phyloP scores from a whole-genome alignment of 2,329 filamentous ascomycete genomes.

The Talaromyces rugulosus region DNA sequence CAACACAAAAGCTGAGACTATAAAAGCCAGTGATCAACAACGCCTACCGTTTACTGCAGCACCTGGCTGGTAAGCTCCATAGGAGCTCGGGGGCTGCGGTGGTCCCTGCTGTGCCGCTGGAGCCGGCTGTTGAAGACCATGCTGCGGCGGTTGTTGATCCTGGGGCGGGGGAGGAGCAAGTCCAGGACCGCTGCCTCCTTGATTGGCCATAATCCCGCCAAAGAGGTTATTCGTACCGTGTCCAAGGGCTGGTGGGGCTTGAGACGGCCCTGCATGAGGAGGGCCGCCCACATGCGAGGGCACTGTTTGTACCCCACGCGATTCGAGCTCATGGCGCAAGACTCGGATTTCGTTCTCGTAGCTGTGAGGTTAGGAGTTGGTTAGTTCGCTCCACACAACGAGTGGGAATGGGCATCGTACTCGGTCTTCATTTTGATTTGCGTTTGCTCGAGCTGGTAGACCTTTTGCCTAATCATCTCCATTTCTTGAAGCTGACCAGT shows the following conservation, averaged over 20 bases:
- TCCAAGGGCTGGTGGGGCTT: slow-evolving; percentile 80
- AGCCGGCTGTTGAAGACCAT: slow-evolving; percentile 57
- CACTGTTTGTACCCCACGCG: slow-evolving; percentile 59
- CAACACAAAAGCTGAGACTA: slow-evolving; percentile 6
- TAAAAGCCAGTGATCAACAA: slow-evolving; percentile 18
- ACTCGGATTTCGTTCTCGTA: slow-evolving; percentile 89
- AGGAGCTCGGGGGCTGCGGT: slow-evolving; percentile 68
- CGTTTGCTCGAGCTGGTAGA: slow-evolving; percentile 86
- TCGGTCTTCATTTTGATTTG: slow-evolving; percentile 87
- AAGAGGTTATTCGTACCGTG: slow-evolving; percentile 88
- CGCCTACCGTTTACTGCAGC: slow-evolving; percentile 59
- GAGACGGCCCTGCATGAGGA: slow-evolving; percentile 74
- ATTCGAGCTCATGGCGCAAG: slow-evolving; percentile 82
- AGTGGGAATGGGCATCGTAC: slow-evolving; percentile 51
- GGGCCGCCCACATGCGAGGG: slow-evolving; percentile 68
- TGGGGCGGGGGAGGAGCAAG: slow-evolving; percentile 72
- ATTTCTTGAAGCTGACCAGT: slow-evolving; percentile 89
- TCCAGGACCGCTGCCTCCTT: slow-evolving; percentile 77
- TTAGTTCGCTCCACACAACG: background rate
- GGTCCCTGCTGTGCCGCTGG: slow-evolving; percentile 55
- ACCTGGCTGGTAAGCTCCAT: slow-evolving; percentile 66
- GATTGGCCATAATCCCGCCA: slow-evolving; percentile 90
- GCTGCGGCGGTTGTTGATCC: slow-evolving; percentile 57
- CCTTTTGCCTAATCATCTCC: slow-evolving; percentile 87
- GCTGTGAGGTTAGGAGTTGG: slow-evolving; percentile 44